Evolutionary conservation across 1,284 basidiomycete genomes (phyloP).

Genomic region (Ganoderma lucidum): DNA sequence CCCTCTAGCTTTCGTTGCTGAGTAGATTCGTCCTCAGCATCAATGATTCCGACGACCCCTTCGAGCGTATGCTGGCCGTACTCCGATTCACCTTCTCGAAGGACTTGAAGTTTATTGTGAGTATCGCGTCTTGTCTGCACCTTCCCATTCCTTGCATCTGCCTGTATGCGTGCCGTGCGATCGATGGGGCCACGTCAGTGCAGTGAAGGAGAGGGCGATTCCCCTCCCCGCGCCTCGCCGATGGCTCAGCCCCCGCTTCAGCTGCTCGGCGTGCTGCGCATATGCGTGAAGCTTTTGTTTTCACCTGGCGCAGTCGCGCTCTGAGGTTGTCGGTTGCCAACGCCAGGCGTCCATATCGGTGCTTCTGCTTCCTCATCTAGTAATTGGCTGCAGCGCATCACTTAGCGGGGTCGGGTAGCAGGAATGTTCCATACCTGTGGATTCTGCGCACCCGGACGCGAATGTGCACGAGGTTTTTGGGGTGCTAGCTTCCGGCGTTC

Average conservation of each 20-base stretch:
- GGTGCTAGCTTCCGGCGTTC: background rate
- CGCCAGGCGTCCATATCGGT: background rate
- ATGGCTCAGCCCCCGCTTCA: background rate
- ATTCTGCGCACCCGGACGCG: background rate
- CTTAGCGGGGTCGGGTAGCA: background rate
- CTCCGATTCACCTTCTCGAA: constrained; percentile 92
- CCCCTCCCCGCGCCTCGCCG: background rate
- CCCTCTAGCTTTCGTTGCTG: constrained; percentile 3
- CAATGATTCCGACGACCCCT: constrained; percentile 89
- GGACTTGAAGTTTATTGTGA: constrained; percentile 92
- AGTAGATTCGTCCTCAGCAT: constrained; percentile 56
- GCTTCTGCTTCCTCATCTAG: background rate
- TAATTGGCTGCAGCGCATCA: background rate
- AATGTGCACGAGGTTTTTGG: background rate
- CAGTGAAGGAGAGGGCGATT: background rate
- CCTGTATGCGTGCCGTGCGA: background rate
- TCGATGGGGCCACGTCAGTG: background rate
- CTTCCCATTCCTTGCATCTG: background rate
- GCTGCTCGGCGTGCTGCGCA: background rate
- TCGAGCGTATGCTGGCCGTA: constrained; percentile 93
- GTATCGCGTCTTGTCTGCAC: constrained; percentile 39
- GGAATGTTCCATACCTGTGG: background rate
- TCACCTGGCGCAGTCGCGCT: background rate
- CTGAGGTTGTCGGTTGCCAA: background rate
- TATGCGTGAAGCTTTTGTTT: background rate